phyloP scores from a whole-genome alignment of 176 grass and related monocot species.

The Poa pratensis region DNA sequence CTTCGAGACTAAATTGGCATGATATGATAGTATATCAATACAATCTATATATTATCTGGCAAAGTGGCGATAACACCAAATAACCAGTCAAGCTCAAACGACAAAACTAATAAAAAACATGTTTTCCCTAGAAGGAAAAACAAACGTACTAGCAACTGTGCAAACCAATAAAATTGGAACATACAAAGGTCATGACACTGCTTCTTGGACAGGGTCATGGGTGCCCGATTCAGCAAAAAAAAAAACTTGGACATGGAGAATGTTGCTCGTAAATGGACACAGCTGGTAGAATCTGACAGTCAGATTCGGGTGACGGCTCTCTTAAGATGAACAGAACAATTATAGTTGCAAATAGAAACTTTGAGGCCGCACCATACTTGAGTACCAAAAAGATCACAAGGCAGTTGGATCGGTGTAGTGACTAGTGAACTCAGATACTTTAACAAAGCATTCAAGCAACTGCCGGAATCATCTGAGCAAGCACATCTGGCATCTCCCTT shows the following conservation, averaged over 20 bases:
- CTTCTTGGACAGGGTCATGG: background rate
- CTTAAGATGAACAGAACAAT: conserved; percentile 8
- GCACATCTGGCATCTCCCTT: background rate
- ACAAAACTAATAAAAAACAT: conserved; percentile 15
- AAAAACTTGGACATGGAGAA: background rate
- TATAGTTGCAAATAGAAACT: background rate
- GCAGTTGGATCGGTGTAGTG: background rate
- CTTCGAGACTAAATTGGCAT: background rate
- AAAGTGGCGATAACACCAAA: background rate
- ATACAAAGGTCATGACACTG: background rate
- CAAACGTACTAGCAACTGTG: background rate
- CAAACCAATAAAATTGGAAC: background rate
- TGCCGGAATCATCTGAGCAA: background rate
- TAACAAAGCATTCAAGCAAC: background rate
- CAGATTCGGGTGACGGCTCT: background rate
- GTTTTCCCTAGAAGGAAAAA: background rate
- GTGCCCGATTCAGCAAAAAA: conserved; percentile 12
- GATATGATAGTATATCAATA: background rate
- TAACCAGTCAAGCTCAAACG: background rate
- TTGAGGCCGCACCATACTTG: background rate
- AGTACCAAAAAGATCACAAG: background rate
- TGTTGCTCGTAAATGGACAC: background rate
- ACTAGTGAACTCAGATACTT: background rate
- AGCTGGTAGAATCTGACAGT: background rate
- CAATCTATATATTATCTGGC: background rate